Base-by-base conservation (phyloP, 176 grass and related monocot species). In the Phoenix roebelenii region DNA sequence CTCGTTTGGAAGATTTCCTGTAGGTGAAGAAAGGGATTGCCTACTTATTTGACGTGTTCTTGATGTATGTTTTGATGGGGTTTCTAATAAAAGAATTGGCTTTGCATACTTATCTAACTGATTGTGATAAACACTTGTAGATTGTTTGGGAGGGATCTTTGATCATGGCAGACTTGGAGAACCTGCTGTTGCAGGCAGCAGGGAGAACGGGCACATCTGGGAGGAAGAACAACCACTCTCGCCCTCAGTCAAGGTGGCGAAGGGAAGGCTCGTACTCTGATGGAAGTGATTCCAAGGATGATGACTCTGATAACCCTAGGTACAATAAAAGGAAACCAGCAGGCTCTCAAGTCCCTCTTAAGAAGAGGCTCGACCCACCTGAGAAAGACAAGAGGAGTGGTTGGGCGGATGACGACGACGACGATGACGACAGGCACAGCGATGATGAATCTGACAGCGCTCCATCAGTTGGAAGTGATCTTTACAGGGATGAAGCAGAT, bases 401-500 rank as follows among this genome's bases (percentile, higher is more conserved):
- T 5, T 62, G 82, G 76, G 23, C 52, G 14, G 35, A 44, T 44
- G 35, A 44, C 7, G 35, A 44, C 3, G 35, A 44, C 1, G 83
- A 91, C 1, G 80, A 82, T 10, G 59, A 79, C 3, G 64, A 69
- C 15, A 60, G 73, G 22, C 64, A 75, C 1, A 76, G 65, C 1
- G 72, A 69, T 9, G 86, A 78, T 18, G 82, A 95, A 44, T 89
- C 90, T 0, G 90, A 95, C 71, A 84, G 86, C 17, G 86, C 77
- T 4, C 83, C 86, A 0, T 96, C 91, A 0, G 75, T 96, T 0
- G 86, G 92, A 24, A 90, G 86, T 17, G 92, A 96, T 67, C 75
- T 96, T 50, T 96, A 96, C 81, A 96, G 90, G 78, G 92, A 88
- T 7, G 92, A 96, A 9, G 86, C 82, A 0, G 92, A 96, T 49